Evolutionary conservation across 1,139 yeast genomes (phyloP).

Genomic region (Yamadazyma friedrichii): DNA sequence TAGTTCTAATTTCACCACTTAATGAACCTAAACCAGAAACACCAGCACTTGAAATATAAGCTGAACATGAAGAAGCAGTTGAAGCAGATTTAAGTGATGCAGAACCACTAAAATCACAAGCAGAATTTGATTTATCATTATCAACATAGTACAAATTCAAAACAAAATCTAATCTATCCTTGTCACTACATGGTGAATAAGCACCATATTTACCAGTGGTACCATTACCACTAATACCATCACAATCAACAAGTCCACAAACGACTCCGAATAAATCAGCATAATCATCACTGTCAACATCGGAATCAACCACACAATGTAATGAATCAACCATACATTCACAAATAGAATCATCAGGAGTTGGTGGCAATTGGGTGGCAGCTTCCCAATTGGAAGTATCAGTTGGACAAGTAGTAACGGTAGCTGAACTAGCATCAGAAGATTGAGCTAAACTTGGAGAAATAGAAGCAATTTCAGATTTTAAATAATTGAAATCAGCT

Average conservation of each 20-base stretch:
- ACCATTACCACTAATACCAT: conserved; percentile 37
- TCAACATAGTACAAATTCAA: conserved; percentile 39
- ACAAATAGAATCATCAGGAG: conserved; percentile 41
- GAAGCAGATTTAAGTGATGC: conserved; percentile 34
- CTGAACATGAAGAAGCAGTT: conserved; percentile 31
- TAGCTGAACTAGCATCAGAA: conserved; percentile 23
- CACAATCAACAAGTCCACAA: conserved; percentile 37
- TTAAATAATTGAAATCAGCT: conserved; percentile 46
- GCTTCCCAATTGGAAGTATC: conserved; percentile 38
- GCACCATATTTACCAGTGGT: conserved; percentile 40
- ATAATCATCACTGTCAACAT: conserved; percentile 31
- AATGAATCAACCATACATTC: conserved; percentile 36
- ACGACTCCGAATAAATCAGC: conserved; percentile 33
- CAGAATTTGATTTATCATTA: conserved; percentile 26
- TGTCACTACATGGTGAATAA: conserved; percentile 38
- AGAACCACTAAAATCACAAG: conserved; percentile 44
- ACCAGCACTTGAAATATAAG: conserved; percentile 27
- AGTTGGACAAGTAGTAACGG: conserved; percentile 38
- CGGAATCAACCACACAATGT: conserved; percentile 34
- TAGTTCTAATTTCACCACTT: conserved; percentile 24
- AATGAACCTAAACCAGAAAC: conserved; percentile 26
- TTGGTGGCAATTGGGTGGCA: conserved; percentile 41
- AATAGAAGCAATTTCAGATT: conserved; percentile 57
- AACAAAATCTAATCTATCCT: conserved; percentile 40
- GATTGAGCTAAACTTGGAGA: conserved; percentile 35